phyloP scores from a whole-genome alignment of 1,284 basidiomycete genomes.

The Apiotrichum gracile region DNA sequence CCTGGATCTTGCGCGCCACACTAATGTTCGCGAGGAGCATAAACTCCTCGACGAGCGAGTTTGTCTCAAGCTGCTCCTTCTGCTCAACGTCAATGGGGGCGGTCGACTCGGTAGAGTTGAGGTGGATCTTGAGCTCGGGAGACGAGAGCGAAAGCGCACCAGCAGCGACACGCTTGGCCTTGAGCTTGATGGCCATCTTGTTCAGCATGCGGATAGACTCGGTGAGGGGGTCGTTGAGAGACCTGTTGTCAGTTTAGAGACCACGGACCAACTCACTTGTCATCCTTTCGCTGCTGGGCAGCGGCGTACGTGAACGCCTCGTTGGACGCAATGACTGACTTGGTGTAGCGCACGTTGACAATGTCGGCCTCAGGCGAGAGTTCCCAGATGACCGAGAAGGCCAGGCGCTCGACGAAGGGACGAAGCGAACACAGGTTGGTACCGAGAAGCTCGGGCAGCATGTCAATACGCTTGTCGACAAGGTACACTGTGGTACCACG shows the following conservation, averaged over 20 bases:
- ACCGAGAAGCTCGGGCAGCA: constrained; percentile 89
- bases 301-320: constrained; percentile 97
- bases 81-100: constrained; percentile 98
- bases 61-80: constrained; percentile 88
- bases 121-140: constrained; percentile 93
- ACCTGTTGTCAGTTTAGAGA: constrained; percentile 48
- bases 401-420: constrained; percentile 87
- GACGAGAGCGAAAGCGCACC: constrained; percentile 96
- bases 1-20: constrained; percentile 86
- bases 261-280: constrained; percentile 56
- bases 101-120: constrained; percentile 84
- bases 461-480: constrained; percentile 98
- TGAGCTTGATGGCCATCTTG: constrained; percentile 76
- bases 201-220: constrained; percentile 86
- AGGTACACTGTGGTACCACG: constrained; percentile 97
- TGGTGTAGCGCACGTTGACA: constrained; percentile 83
- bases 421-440: constrained; percentile 94
- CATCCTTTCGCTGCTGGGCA: constrained; percentile 89
- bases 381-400: constrained; percentile 97
- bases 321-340: constrained; percentile 95
- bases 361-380: constrained; percentile 79
- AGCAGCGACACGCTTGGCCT: constrained; percentile 78
- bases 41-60: constrained; percentile 96
- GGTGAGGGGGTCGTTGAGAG: constrained; percentile 75
- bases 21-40: constrained; percentile 97